Evolutionary conservation across 257 asterid species (phyloP).

Genomic region (Scutellaria minor): DNA sequence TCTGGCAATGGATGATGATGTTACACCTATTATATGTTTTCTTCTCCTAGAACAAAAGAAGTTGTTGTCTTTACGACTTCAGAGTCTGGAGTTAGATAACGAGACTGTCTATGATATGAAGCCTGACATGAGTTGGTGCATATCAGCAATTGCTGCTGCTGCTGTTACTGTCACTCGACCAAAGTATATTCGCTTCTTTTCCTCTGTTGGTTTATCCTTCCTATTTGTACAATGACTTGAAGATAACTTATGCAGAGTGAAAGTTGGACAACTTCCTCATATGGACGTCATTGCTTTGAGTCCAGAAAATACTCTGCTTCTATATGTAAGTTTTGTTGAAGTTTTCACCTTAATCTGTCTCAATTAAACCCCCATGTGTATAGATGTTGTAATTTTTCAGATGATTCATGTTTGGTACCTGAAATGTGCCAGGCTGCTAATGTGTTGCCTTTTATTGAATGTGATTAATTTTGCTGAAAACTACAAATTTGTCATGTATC

Average conservation of each 20-base stretch:
- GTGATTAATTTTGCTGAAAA: slow-evolving; percentile 23
- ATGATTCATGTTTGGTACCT: slow-evolving; percentile 17
- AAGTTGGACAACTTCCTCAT: slow-evolving; percentile 64
- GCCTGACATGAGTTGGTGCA: slow-evolving; percentile 96
- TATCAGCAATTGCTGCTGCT: slow-evolving; percentile 86
- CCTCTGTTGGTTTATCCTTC: slow-evolving; percentile 16
- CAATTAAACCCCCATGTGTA: slow-evolving; percentile 16
- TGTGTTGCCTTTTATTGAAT: slow-evolving; percentile 9
- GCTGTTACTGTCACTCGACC: slow-evolving; percentile 90
- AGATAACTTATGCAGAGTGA: slow-evolving; percentile 55
- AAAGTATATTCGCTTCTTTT: slow-evolving; percentile 49
- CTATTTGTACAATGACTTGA: slow-evolving; percentile 32
- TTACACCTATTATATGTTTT: slow-evolving; percentile 74
- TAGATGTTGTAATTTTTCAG: not conserved
- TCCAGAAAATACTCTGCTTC: slow-evolving; percentile 69
- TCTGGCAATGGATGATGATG: slow-evolving; percentile 83
- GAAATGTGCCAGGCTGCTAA: not conserved
- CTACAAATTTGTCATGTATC: not conserved
- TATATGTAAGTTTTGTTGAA: slow-evolving; percentile 69
- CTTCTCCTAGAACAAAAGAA: slow-evolving; percentile 85
- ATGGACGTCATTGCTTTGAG: slow-evolving; percentile 79
- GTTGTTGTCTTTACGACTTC: slow-evolving; percentile 76
- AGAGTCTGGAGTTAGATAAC: slow-evolving; percentile 66
- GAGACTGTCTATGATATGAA: slow-evolving; percentile 76
- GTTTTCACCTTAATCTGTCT: slow-evolving; percentile 32